Base-by-base conservation (phyloP, 75 land plant genomes). In the Cryptomeria japonica region DNA sequence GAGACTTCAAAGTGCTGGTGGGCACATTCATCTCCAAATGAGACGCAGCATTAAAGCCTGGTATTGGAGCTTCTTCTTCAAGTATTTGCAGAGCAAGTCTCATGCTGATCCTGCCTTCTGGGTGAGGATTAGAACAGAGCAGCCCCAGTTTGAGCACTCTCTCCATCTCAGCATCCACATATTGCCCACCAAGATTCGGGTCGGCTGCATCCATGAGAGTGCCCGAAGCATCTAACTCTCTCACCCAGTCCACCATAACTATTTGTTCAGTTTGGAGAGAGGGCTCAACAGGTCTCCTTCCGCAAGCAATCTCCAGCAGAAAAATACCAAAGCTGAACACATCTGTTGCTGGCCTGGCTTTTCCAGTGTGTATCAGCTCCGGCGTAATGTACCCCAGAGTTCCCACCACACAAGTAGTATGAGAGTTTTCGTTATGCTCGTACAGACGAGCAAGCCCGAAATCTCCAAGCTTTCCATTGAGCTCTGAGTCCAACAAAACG, bases 391-490 rank as follows among this genome's bases (percentile, higher is more conserved):
- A 13, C 15, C 56, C 56, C 1, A 86, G n/a, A 11, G 92, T 92
- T 38, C 93, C 93, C 0, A 88, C 91, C 51, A 87, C n/a, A 11
- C 36, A 32, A 0, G 92, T 89, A 6, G 92, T 87, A 32, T 87
- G 84, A 22, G 87, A 44, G 6, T n/a, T 68, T 53, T 84, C 42
- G 5, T 88, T 91, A 32, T 89, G 90, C 51, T 90, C 89, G 3
- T 75, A 75, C 77, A 86, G 3, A 11, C 75, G 55, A 0, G 86
- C 86, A 5, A 86, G 61, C 5, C 86, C 86, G 5, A 86, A 86
- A 55, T 93, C 94, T 8, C 92, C 93, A 2, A 93, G 88, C 84
- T 86, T 55, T 22, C 86, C 77, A 13, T 86, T 86, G 15, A 86
- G 39, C 25, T 86, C 64, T 3, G 77, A 38, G 13, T 86, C 86